phyloP scores from a whole-genome alignment of 2,329 filamentous ascomycete species.

The Colletotrichum destructivum region DNA sequence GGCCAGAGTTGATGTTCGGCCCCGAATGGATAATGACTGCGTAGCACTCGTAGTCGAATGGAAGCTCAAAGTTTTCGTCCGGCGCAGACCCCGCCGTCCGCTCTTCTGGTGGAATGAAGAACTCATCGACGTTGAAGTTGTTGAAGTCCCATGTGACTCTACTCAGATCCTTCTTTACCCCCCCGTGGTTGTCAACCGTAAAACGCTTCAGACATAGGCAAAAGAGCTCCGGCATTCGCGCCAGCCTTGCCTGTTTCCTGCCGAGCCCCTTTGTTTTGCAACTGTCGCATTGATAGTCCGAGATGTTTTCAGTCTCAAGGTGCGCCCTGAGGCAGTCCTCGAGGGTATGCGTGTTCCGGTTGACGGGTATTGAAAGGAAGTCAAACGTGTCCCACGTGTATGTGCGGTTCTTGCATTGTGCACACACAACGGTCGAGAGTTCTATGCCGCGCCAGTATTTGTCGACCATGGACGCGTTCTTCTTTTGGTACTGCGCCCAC shows the following conservation, averaged over 20 bases:
- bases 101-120: conserved; percentile 57
- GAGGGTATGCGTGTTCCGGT: conserved; percentile 53
- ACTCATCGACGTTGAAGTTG: conserved; percentile 70
- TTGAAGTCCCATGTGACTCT: conserved; percentile 83
- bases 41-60: conserved; percentile 88
- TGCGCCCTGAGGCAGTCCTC: conserved; percentile 80
- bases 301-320: conserved; percentile 76
- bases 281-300: conserved; percentile 80
- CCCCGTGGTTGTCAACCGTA: conserved; percentile 43
- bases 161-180: conserved; percentile 76
- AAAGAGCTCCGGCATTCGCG: conserved; percentile 83
- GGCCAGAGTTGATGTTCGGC: conserved; percentile 76
- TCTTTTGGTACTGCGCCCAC: conserved; percentile 80
- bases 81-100: conserved; percentile 43
- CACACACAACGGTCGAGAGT: conserved; percentile 79
- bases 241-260: conserved; percentile 80
- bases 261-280: conserved; percentile 80
- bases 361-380: conserved; percentile 66
- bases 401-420: conserved; percentile 66
- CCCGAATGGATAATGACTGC: conserved; percentile 87
- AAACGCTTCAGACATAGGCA: conserved; percentile 82
- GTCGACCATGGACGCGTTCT: conserved; percentile 83
- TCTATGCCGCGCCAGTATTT: conserved; percentile 85
- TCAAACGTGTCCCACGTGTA: conserved; percentile 65
- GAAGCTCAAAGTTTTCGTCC: conserved; percentile 62